A percentile compares a stretch with the other conserved stretches of the same genome.
Evolutionary conservation across 1,284 basidiomycete genomes (phyloP).

Genomic region (Vanrija sp.): DNA sequence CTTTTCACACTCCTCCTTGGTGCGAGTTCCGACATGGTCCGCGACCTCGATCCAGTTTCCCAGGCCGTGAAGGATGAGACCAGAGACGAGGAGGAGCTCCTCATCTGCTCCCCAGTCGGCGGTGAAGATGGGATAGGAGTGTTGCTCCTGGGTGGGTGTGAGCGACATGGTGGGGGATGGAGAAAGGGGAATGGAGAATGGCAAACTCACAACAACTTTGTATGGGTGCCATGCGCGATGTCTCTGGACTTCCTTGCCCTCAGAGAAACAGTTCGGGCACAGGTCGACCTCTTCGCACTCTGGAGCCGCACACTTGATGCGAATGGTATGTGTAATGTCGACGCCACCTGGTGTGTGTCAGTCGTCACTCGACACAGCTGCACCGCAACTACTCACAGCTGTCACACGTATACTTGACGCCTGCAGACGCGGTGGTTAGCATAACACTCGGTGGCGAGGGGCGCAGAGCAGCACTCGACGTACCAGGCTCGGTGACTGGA

Average conservation of each 20-base stretch:
- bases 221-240: constrained; percentile 90
- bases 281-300: constrained; percentile 80
- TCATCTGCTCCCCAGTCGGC: constrained; percentile 98
- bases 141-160: constrained; percentile 65
- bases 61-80: constrained; percentile 80
- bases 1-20: constrained; percentile 87
- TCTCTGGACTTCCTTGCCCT: constrained; percentile 79
- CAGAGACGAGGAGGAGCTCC: constrained; percentile 88
- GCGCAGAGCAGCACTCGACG: neutral
- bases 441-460: neutral
- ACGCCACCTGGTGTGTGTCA: constrained; percentile 27
- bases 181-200: neutral
- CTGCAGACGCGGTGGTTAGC: constrained; percentile 8
- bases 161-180: neutral
- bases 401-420: constrained; percentile 50
- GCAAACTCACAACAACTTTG: constrained; percentile 72
- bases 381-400: constrained; percentile 29
- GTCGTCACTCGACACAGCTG: neutral
- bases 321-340: constrained; percentile 71
- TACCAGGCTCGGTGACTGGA: constrained; percentile 39
- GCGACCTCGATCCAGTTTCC: constrained; percentile 98
- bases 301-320: constrained; percentile 83
- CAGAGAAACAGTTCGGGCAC: constrained; percentile 85
- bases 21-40: constrained; percentile 90
- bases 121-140: constrained; percentile 91